Evolutionary conservation across 164 flowering plant genomes (phyloP).

Genomic region (Berberis thunbergii): DNA sequence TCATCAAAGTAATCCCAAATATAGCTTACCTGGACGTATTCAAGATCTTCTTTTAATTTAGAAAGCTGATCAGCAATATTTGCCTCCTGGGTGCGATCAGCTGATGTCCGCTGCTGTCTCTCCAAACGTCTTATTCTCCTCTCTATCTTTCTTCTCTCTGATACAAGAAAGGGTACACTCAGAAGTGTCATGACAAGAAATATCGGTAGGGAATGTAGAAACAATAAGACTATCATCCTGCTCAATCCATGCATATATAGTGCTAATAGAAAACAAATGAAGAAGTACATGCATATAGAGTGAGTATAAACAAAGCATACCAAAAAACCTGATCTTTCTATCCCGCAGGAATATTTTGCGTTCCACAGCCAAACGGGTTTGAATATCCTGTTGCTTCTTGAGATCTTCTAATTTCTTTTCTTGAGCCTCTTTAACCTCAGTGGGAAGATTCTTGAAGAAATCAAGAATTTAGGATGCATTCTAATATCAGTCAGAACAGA

Average conservation of each 20-base stretch:
- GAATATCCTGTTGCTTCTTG: constrained; percentile 74
- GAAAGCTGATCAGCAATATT: constrained; percentile 57
- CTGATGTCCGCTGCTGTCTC: constrained; percentile 59
- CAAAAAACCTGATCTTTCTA: constrained; percentile 85
- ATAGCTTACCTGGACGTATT: constrained; percentile 72
- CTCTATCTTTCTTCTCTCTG: constrained; percentile 92
- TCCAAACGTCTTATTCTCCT: constrained; percentile 83
- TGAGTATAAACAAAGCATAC: constrained; percentile 22
- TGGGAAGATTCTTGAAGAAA: constrained; percentile 53
- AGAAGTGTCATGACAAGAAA: not conserved
- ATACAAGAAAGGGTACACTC: constrained; percentile 4
- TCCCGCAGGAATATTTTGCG: constrained; percentile 63
- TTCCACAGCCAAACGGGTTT: constrained; percentile 60
- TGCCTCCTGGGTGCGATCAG: constrained; percentile 55
- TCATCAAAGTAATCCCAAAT: not conserved
- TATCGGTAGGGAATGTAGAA: no score
- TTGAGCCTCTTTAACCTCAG: constrained; percentile 65
- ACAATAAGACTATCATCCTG: no score
- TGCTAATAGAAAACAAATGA: no score
- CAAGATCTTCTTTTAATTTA: constrained; percentile 85
- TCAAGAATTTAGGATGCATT: constrained; percentile 7
- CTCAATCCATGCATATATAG: not conserved
- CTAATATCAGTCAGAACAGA: not conserved
- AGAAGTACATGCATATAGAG: not conserved
- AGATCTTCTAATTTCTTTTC: constrained; percentile 69